Base-by-base conservation (phyloP, 208 protist species). In the Phytomonas serpens region DNA sequence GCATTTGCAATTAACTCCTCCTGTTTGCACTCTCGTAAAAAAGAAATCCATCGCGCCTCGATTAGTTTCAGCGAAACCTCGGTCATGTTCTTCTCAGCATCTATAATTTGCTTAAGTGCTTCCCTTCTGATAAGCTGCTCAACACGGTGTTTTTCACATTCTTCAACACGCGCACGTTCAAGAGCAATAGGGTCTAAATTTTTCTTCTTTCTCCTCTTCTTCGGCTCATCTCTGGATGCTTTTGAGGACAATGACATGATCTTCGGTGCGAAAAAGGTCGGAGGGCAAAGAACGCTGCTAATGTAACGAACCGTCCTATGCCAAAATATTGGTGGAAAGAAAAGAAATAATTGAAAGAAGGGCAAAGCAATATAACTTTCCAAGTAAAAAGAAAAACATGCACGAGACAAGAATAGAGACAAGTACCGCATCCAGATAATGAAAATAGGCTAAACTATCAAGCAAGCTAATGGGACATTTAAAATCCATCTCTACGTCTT, bases 21-120 rank as follows among this genome's bases (percentile, higher is more conserved):
- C 38, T 95, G 89, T 81, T 98, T 98, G 72, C 93, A 93, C 52
- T 96, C 84, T 10, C 97, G 88, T 40, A 98, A 78, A 73, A 98
- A 95, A 16, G 81, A 71, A 27, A 98, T 88, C 94, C 94, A 98
- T 0, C 90, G 83, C 0, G 86, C 83, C 76, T 97, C 89, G 37
- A 98, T 91, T 4, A 80, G 79, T 31, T 64, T 80, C 3, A 72
- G 29, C 14, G 87, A 75, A 16, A 71, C 67, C 30, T 68, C 72
- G 1, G 86, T 83, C 77, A 95, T 79, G 29, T 71, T 69, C 75
- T 87, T 81, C 79, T 98, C 94, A 68, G 95, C 85, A 42, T 86
- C 76, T n/a, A 94, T 69, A 29, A 97, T 72, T 47, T 97, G 83
- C 9, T 80, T 73, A 16, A 98, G 47, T 23, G 4, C 23, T 57